phyloP scores from a whole-genome alignment of 441 rosid genomes.

The Lepidium campestre region DNA sequence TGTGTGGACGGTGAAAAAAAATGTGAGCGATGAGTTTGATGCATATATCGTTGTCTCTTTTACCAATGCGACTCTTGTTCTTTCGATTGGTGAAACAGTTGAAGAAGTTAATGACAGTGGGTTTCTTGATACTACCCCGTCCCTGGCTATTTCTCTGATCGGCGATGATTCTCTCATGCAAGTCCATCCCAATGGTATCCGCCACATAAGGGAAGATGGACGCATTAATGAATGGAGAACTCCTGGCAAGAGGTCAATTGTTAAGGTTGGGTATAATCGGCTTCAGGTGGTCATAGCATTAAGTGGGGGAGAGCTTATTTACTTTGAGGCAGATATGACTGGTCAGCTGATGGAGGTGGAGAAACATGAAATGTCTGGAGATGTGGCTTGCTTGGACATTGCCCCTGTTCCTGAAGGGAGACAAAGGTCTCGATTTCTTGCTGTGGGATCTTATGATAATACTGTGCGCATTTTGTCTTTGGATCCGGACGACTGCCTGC shows the following conservation, averaged over 20 bases:
- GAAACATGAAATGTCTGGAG: slow-evolving; percentile 96
- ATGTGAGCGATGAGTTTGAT: slow-evolving; percentile 80
- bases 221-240: slow-evolving; percentile 98
- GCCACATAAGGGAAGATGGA: slow-evolving; percentile 97
- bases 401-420: slow-evolving; percentile 99
- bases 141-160: slow-evolving; percentile 78
- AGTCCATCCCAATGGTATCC: slow-evolving; percentile 92
- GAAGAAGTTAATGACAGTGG: slow-evolving; percentile 98
- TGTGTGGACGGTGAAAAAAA: slow-evolving; percentile 97
- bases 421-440: slow-evolving; percentile 93
- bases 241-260: slow-evolving; percentile 96
- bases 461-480: slow-evolving; percentile 83
- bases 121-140: slow-evolving; percentile 91
- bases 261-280: slow-evolving; percentile 91
- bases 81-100: slow-evolving; percentile 94
- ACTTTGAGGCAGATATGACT: slow-evolving; percentile 91
- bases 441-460: slow-evolving; percentile 93
- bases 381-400: slow-evolving; percentile 94
- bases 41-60: slow-evolving; percentile 96
- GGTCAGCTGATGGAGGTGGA: slow-evolving; percentile 98
- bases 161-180: slow-evolving; percentile 96
- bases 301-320: slow-evolving; percentile 95
- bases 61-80: slow-evolving; percentile 97
- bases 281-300: slow-evolving; percentile 93
- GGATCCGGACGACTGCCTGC: slow-evolving; percentile 98